phyloP scores from a whole-genome alignment of 495 filamentous ascomycete genomes.

The Staphylotrichum longicolle region DNA sequence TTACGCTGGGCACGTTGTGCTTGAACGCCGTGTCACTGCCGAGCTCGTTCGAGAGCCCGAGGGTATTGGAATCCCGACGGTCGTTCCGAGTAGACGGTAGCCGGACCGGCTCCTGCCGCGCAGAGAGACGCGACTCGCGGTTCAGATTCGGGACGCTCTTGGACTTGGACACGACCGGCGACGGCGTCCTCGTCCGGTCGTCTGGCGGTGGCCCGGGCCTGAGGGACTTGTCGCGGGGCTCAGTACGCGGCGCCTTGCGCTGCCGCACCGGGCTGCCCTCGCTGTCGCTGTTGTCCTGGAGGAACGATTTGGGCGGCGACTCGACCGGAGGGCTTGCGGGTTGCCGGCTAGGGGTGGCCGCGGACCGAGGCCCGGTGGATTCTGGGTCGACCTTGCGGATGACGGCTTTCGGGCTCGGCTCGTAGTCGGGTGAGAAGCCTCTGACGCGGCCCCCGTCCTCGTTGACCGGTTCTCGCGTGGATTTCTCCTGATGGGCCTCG shows the following conservation, averaged over 20 bases:
- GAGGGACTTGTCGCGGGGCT: constrained; percentile 23
- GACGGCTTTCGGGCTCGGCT: constrained; percentile 57
- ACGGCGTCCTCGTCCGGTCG: constrained; percentile 27
- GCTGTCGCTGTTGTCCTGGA: constrained; percentile 41
- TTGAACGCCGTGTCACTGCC: constrained; percentile 46
- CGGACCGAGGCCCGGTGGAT: constrained; percentile 9
- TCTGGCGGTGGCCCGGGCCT: constrained; percentile 25
- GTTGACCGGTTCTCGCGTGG: constrained; percentile 14
- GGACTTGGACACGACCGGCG: constrained; percentile 35
- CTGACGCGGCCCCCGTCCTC: constrained; percentile 35
- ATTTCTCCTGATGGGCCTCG: constrained; percentile 6
- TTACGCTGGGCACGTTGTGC: constrained; percentile 43
- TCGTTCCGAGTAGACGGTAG: constrained; percentile 38
- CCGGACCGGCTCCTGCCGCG: constrained; percentile 18
- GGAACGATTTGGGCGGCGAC: constrained; percentile 37
- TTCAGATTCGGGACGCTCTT: constrained; percentile 37
- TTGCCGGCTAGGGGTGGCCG: constrained; percentile 27
- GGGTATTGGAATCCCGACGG: constrained; percentile 34
- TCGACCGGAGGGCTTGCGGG: constrained; percentile 12
- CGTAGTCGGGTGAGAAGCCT: constrained; percentile 66
- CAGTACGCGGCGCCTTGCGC: constrained; percentile 21
- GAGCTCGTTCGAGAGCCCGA: constrained; percentile 46
- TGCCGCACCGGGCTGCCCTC: constrained; percentile 34
- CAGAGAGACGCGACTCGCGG: constrained; percentile 22
- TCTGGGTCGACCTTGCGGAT: constrained; percentile 53